Base-by-base conservation (phyloP, 345 rosid species). In the Acer saccharum region DNA sequence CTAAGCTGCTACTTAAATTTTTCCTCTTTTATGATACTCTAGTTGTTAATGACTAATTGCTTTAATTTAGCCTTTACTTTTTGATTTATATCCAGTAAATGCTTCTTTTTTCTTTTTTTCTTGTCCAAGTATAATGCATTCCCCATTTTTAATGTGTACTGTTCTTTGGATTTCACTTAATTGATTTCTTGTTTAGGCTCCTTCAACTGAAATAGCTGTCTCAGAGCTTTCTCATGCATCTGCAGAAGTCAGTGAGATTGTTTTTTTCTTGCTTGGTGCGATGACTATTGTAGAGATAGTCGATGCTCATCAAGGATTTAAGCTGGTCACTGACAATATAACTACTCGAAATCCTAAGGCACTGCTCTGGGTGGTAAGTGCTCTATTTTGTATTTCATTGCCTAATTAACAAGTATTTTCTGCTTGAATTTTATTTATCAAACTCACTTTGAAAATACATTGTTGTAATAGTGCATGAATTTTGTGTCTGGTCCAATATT, bases 251-350 rank as follows among this genome's bases (percentile, higher is more conserved):
- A 94, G 97, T 81, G 95, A 94, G 79, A 94, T 96, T 74, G 99
- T 96, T 2, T 94, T 96, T 77, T 96, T 96, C 90, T 79, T 96
- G 85, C 97, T 96, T 12, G 99, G 99, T 13, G 99, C 99, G 25
- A 96, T 96, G 99, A 96, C 99, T 61, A 96, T 96, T 32, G 98
- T 93, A 52, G 98, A 95, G 90, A 93, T 95, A 70, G 94, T 96
- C 68, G 99, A 96, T 84, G 98, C 99, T 70, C 99, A 96, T 86
- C 99, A 96, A 91, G 99, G 99, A 72, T 96, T 96, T 89, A 96
- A 96, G 88, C 87, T 96, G 61, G 98, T 96, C 76, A 96, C 98
- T 27, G 98, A 96, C 85, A 92, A 89, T 84, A 96, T 96, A 77
- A 96, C 97, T 55, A 90, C 99, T 85, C 88, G 98, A 83, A 92